Base-by-base conservation (phyloP, 768 basidiomycete species). In the Strobilomyces dryophilus region DNA sequence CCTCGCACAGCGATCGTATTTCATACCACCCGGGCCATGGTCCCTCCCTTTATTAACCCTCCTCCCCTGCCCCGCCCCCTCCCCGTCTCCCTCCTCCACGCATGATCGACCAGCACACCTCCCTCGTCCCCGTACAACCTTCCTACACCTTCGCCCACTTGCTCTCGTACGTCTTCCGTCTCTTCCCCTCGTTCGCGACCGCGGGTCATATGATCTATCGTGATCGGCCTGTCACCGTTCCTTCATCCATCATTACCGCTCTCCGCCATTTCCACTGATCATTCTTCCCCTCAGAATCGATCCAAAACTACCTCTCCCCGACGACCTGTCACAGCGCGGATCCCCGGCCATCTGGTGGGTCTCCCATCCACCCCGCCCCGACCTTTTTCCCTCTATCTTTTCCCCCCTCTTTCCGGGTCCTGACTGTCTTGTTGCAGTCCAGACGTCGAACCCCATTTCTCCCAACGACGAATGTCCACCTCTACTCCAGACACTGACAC, bases 391-490 rank as follows among this genome's bases (percentile, higher is more conserved):
- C 24, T 24, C 24, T 24, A 24, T 24, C 24, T 36, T 50, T 50
- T 52, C 42, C 39, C 40, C 57, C 59, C 41, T 43, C 4, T 44
- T 45, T 36, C 24, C 37, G 3, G 36, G 47, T 49, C 47, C 36
- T 55, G 46, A 56, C 53, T 58, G 49, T 57, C 48, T 59, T 49
- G 14, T 42, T 14, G 45, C 65, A 77, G 74, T 62, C 62, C 73
- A 54, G 73, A 78, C 43, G 61, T 76, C 56, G 81, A 79, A 68
- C 63, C 80, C 57, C 81, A 82, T 69, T 82, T 86, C 43, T 31
- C 63, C 54, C 58, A 58, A 52, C 79, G 87, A 64, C 85, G 87
- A 65, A 89, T 91, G 89, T 89, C 89, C 70, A 78, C 79, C 67
- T 87, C 85, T 58, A 84, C 82, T 47, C 77, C 83, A 36, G 86